Conservation (phyloP, 176 grass and related monocot genomes). For the Puccinellia tenuiflora region DNA sequence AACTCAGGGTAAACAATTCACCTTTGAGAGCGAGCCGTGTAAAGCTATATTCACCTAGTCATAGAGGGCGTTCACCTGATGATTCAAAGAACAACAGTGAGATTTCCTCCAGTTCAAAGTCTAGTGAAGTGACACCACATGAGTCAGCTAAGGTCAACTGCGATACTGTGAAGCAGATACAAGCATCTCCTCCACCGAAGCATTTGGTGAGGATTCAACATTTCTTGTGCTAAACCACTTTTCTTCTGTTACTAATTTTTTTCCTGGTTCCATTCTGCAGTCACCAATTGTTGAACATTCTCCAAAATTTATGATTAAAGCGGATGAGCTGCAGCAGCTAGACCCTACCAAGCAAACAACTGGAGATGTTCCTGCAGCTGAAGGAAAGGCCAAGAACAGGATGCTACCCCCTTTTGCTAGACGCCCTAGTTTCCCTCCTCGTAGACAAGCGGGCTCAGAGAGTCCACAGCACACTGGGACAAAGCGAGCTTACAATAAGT, state of each 20-base stretch:
- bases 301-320: slow-evolving; percentile 39
- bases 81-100: slow-evolving; percentile 51
- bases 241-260: slow-evolving; percentile 34
- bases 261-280: slow-evolving; percentile 43
- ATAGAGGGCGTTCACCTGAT: slow-evolving; percentile 45
- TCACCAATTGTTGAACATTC: slow-evolving; percentile 66
- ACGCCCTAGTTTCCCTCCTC: slow-evolving; percentile 33
- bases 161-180: slow-evolving; percentile 49
- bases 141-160: slow-evolving; percentile 42
- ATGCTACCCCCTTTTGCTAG: slow-evolving; percentile 32
- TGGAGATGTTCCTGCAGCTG: slow-evolving; percentile 26
- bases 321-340: slow-evolving; percentile 30
- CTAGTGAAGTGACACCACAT: slow-evolving; percentile 46
- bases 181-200: slow-evolving; percentile 45
- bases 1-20: slow-evolving; percentile 64
- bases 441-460: slow-evolving; percentile 25
- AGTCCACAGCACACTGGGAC: slow-evolving; percentile 43
- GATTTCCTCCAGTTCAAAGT: slow-evolving; percentile 64
- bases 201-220: slow-evolving; percentile 54
- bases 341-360: slow-evolving; percentile 39
- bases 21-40: slow-evolving; percentile 57
- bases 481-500: slow-evolving; percentile 45
- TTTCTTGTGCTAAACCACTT: slow-evolving; percentile 19
- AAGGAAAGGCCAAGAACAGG: slow-evolving; percentile 45
- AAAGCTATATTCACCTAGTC: slow-evolving; percentile 44